Evolutionary conservation across 768 basidiomycete species (phyloP), one percentile per base, ranked within the genome.

Genomic region (Mycena polygramma): DNA sequence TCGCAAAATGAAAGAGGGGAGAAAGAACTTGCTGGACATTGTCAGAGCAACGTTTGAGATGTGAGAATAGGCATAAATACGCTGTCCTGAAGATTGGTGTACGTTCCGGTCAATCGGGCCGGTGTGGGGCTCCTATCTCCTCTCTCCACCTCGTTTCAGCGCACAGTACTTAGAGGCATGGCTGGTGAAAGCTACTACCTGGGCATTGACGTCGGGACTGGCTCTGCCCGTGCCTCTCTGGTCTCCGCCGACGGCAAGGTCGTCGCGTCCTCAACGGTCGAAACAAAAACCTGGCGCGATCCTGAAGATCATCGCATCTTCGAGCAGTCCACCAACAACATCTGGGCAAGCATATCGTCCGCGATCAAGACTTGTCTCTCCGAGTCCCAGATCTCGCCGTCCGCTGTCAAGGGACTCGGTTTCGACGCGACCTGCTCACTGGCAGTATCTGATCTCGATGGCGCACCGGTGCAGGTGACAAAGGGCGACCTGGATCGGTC

Each of bases 371-470:
- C 85, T 7, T 91, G 94, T 60, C 81, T 99, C 30, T 70, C 84
- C 11, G 81, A 86, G 37, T 86, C 92, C 0, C 82, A 86, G 4
- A 80, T 94, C 36, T 73, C 85, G 37, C 87, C 92, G 13, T 78
- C 82, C 4, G 80, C 84, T 7, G 91, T 99, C 66, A 94, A 93
- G 76, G 98, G 98, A 0, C 75, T 98, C 53, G 95, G 96, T 17
- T 96, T 97, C 79, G 97, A 98, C 79, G 97, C 97, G 55, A 99
- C 98, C 0, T 99, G 98, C 81, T 98, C 96, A 0, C 85, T 99
- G 49, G 96, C 97, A 0, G 97, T 98, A 24, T 85, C 91, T 0
- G 91, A 94, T 77, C 81, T 88, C 57, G 78, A 91, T 19, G 96
- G 96, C 8, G 81, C 88, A 45, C 93, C 96, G 0, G 83, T 98